Base-by-base conservation (phyloP, 129 eudicot genomes). In the Flaveria ramosissima region DNA sequence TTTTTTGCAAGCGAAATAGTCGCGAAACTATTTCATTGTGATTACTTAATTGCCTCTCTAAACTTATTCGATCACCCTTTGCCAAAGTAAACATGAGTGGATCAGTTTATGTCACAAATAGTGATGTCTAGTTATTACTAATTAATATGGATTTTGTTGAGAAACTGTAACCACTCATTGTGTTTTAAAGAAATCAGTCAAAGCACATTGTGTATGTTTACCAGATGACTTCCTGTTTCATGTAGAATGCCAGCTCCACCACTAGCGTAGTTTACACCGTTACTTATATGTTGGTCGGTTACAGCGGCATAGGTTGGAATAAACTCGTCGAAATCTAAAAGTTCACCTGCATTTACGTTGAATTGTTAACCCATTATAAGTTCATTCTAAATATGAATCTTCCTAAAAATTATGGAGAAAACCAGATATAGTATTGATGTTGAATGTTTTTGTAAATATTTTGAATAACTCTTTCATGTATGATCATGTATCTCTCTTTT, bases 211-310 rank as follows among this genome's bases (percentile, higher is more conserved):
- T 39, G 46, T 59, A 14, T 50, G 1, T 19, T 74, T 84, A 79
- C 84, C 73, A 77, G 75, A 70, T 75, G 79, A 63, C 60, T 71
- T 24, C 87, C 82, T 15, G 78, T 52, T 75, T 74, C 84, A 0
- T 17, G 36, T n/a, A 42, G 80, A 42, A 80, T 80, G 70, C 84
- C 80, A 53, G 84, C 75, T 66, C 82, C 87, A 16, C 79, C 84
- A 23, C 84, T 79, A 24, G 71, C 84, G 30, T 84, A 84, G 32
- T 84, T 84, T 20, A 84, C 79, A 23, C 87, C 87, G 53, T 48
- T 76, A 53, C 59, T 23, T 7, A 80, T 80, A 5, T 65, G 66
- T 43, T 47, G n/a, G 23, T 75, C 82, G 4, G 52, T 43, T 84
- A 76, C 66, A 30, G 75, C 41, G 45, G 84, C 68, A 51, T 61